Evolutionary conservation across 2,329 filamentous ascomycete species (phyloP).

Genomic region (Calcarisporium arbuscula): DNA sequence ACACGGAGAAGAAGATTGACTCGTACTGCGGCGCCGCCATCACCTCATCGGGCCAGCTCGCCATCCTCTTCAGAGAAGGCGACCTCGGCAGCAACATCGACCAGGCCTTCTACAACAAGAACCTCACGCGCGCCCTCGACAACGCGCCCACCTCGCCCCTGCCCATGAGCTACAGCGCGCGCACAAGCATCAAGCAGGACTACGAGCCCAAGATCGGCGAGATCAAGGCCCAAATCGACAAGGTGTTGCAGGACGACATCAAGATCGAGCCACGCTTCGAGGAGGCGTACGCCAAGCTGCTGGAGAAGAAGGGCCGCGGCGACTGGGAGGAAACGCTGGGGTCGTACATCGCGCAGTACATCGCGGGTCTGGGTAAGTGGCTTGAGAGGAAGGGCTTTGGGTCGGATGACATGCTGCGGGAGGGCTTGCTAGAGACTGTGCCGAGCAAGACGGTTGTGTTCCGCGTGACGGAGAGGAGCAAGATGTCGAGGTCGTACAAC

Average conservation of each 20-base stretch:
- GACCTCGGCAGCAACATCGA: conserved; percentile 40
- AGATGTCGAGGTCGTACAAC: conserved; percentile 31
- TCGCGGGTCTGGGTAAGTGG: conserved; percentile 33
- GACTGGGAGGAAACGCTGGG: conserved; percentile 42
- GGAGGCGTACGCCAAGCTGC: conserved; percentile 33
- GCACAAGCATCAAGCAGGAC: conserved; percentile 32
- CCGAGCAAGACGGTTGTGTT: conserved; percentile 35
- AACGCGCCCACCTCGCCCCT: conserved; percentile 26
- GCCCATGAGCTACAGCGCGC: conserved; percentile 36
- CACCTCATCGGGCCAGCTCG: conserved; percentile 34
- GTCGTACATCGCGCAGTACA: conserved; percentile 33
- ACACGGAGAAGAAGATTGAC: conserved; percentile 33
- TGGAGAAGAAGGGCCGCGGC: conserved; percentile 17
- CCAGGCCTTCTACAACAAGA: conserved; percentile 27
- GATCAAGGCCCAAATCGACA: conserved; percentile 30
- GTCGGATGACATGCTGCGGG: conserved; percentile 41
- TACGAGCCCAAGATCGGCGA: conserved; percentile 36
- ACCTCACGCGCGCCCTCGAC: conserved; percentile 40
- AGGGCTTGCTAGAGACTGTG: conserved; percentile 42
- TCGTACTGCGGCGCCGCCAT: conserved; percentile 39
- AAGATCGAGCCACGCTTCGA: conserved; percentile 43
- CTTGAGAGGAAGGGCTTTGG: conserved; percentile 39
- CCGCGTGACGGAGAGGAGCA: conserved; percentile 39
- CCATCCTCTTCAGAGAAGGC: conserved; percentile 38
- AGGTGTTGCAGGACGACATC: conserved; percentile 34